Base-by-base conservation (phyloP, 257 asterid genomes). In the Penstemon eatonii region DNA sequence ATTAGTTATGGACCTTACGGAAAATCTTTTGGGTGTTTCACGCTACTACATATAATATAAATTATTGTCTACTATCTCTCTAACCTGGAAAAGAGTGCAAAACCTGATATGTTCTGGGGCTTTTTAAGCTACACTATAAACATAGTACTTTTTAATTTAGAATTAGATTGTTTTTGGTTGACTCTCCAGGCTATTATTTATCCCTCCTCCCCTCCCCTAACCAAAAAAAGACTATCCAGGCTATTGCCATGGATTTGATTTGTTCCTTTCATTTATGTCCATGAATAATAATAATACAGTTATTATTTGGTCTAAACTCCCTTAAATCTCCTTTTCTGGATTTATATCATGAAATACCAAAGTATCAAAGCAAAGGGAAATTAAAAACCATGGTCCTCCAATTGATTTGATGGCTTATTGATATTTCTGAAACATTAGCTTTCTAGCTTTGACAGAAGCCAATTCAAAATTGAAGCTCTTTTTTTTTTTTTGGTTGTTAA, bases 91-190 rank as follows among this genome's bases (percentile, higher is more conserved):
- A 69, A 44, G 19, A 5, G 39, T 19, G 25, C 5, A 54, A 38
- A 19, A 13, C 46, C 59, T 58, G 59, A 41, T 60, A 47, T 52
- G 54, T 54, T 10, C 18, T 9, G 13, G 61, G 47, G 41, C 52
- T 73, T 64, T 73, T 46, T 68, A 42, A 8, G 25, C 8, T 66
- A 62, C 68, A 55, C 1, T 2, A 42, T 18, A 49, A 63, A 56
- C 37, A 45, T 7, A 51, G 60, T 52, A 54, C 52, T 42, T 2
- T 25, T 40, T 59, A 38, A 19, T 50, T 54, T n/a, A 9, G 37
- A 25, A 59, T 43, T 63, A 62, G 66, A 52, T 46, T 58, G 70
- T 63, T 69, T 7, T 47, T 53, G 25, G 53, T 68, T 63, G 63
- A 46, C n/a, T 25, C 66, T 25, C 33, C 33, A 25, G 33, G 33